phyloP scores from a whole-genome alignment of 345 rosid genomes.

The Camelina neglecta region DNA sequence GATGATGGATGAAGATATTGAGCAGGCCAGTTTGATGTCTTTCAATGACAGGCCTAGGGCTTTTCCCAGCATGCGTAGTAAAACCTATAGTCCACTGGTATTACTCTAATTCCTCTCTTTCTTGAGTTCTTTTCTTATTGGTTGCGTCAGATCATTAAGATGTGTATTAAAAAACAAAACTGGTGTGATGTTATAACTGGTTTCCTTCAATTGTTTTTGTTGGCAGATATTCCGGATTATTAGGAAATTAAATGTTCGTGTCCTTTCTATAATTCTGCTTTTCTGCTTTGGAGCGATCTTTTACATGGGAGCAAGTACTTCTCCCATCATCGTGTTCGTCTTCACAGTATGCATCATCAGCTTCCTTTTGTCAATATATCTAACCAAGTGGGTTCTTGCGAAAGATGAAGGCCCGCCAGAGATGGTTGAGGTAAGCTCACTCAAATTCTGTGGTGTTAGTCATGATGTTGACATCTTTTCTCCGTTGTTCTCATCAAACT shows the following conservation, averaged over 20 bases:
- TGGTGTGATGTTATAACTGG: background rate
- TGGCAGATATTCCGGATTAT: constrained; percentile 84
- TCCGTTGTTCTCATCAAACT: constrained; percentile 3
- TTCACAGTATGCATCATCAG: constrained; percentile 81
- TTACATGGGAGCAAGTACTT: constrained; percentile 89
- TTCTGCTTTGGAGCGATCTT: constrained; percentile 75
- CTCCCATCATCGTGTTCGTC: constrained; percentile 92
- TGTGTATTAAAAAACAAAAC: constrained; percentile 15
- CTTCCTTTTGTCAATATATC: constrained; percentile 77
- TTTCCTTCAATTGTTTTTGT: background rate
- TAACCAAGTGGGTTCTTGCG: constrained; percentile 92
- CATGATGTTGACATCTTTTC: constrained; percentile 25
- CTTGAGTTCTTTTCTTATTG: constrained; percentile 13
- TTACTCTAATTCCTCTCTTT: constrained; percentile 10
- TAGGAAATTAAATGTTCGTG: constrained; percentile 81
- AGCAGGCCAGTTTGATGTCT: constrained; percentile 74
- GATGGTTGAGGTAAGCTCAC: constrained; percentile 77
- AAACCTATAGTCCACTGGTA: constrained; percentile 79
- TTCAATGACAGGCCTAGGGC: constrained; percentile 81
- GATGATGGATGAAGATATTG: constrained; percentile 90
- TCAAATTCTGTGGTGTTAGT: constrained; percentile 7
- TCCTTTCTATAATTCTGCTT: constrained; percentile 68
- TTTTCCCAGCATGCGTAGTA: constrained; percentile 88
- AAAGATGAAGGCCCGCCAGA: constrained; percentile 99
- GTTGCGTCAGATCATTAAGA: constrained; percentile 8